phyloP scores from a whole-genome alignment of 352 stramenopile species.

The Globisporangium abappressorium region DNA sequence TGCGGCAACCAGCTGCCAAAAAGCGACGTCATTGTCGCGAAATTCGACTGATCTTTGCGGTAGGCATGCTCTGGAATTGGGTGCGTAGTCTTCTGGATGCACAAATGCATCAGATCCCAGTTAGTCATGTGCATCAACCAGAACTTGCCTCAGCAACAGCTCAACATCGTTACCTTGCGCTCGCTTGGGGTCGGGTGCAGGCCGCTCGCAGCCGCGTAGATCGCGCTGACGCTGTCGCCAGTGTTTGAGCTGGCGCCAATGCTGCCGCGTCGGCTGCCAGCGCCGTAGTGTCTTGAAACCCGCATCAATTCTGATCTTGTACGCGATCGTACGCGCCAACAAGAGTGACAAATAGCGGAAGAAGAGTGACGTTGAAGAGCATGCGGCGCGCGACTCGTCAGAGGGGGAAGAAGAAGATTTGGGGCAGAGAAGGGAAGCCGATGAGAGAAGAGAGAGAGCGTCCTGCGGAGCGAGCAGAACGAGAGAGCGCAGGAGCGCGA shows the following conservation, averaged over 20 bases:
- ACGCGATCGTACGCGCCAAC: too few relatives aligned
- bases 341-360: too few relatives aligned
- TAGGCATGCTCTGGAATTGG: neutral
- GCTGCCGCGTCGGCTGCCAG: neutral
- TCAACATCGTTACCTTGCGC: slow-evolving; percentile 8
- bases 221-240: slow-evolving; percentile 20
- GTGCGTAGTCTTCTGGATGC: neutral
- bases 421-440: too few relatives aligned
- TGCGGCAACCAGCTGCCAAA: neutral
- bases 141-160: neutral
- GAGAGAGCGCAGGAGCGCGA: too few relatives aligned
- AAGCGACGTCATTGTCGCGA: neutral
- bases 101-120: neutral
- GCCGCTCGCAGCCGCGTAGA: slow-evolving; percentile 29
- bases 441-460: too few relatives aligned
- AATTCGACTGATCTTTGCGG: neutral
- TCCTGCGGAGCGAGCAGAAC: too few relatives aligned
- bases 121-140: too few relatives aligned
- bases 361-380: too few relatives aligned
- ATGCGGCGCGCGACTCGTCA: too few relatives aligned
- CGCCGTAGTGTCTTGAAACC: neutral
- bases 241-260: neutral
- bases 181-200: slow-evolving; percentile 13
- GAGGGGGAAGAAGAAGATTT: too few relatives aligned
- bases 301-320: too few relatives aligned